Base-by-base conservation (phyloP, 2,329 filamentous ascomycete genomes). In the Macrophomina phaseolina region DNA sequence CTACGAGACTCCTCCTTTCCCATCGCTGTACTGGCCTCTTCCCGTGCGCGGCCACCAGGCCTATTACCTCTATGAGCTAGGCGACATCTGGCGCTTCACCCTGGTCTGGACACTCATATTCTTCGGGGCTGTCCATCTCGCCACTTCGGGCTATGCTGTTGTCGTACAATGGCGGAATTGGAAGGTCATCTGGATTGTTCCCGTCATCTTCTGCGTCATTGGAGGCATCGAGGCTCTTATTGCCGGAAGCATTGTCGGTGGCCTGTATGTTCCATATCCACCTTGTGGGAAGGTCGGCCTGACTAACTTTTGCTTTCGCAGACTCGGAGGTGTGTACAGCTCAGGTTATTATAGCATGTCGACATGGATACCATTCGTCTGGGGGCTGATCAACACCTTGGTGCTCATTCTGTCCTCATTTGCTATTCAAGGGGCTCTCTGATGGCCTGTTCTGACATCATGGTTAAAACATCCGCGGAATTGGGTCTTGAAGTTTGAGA, bases 311-410 rank as follows among this genome's bases (percentile, higher is more conserved):
- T 45, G 12, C 12, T 7, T 28, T 18, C 36, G 23, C 64, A 94
- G 91, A 58, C 81, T 96, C 23, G 92, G 91, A 12, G 91, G 90
- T 8, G 87, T 94, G 42, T 97, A 97, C 75, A 87, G 89, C 71
- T 87, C 90, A 2, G 94, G 93, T 51, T 92, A 90, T 78, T 97
- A 94, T 76, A 85, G 89, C 73, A 95, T 97, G 93, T 94, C 93
- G 53, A 97, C 94, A 0, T 97, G 93, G 93, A 91, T 97, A 62
- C 94, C 94, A 0, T 91, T 95, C 74, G 86, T 94, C 28, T 97
- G 94, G 94, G 92, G 89, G 0, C 85, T 92, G 74, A 90, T 94
- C 77, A 97, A 93, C 76, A 89, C 94, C 9, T 78, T 97, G 55
- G 86, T 96, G 36, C 82, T 97, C 53, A 88, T 97, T 60, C 83